Conservation (phyloP, 2,329 filamentous ascomycete genomes). For the Stagonosporopsis tanaceti region DNA sequence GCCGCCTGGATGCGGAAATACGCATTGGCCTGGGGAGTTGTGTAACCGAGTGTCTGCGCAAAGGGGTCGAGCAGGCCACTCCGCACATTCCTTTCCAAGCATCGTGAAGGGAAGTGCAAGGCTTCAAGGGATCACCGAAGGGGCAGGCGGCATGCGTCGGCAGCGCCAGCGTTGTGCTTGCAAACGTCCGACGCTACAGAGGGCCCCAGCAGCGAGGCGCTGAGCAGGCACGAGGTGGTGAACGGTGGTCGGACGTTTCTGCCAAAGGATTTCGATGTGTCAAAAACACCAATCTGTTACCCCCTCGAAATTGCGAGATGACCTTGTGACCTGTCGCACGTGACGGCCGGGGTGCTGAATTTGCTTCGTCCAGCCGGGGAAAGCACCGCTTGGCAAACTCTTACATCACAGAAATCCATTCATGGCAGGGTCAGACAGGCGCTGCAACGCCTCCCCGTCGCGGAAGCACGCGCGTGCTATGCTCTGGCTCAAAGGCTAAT, state of each 20-base stretch:
- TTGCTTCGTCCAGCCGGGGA: constrained; percentile 22
- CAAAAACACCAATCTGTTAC: constrained; percentile 38
- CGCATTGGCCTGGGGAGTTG: constrained; percentile 23
- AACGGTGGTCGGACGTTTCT: constrained; percentile 31
- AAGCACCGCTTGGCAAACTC: constrained; percentile 25
- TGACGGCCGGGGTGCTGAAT: constrained; percentile 27
- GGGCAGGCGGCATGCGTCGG: constrained; percentile 26
- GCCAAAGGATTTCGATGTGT: constrained; percentile 43
- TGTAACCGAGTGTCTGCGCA: constrained; percentile 14
- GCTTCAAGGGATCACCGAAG: constrained; percentile 21
- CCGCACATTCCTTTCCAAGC: constrained; percentile 25
- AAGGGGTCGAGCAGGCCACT: constrained; percentile 31
- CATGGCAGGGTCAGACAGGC: constrained; percentile 25
- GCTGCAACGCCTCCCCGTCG: constrained; percentile 31
- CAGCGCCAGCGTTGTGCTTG: constrained; percentile 19
- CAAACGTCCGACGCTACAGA: constrained; percentile 23
- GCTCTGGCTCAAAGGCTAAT: constrained; percentile 1
- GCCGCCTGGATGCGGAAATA: constrained; percentile 23
- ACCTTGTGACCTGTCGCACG: constrained; percentile 29
- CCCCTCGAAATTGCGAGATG: constrained; percentile 26
- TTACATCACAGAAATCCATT: constrained; percentile 39
- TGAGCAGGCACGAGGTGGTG: constrained; percentile 34
- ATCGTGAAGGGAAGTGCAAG: constrained; percentile 24
- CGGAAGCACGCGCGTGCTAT: constrained; percentile 32
- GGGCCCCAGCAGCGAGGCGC: constrained; percentile 23